These are phyloP conservation scores for Trematosphaeria pertusa DNA, from an alignment of 2,329 filamentous ascomycete species.

Conservation along the genomic window DNA sequence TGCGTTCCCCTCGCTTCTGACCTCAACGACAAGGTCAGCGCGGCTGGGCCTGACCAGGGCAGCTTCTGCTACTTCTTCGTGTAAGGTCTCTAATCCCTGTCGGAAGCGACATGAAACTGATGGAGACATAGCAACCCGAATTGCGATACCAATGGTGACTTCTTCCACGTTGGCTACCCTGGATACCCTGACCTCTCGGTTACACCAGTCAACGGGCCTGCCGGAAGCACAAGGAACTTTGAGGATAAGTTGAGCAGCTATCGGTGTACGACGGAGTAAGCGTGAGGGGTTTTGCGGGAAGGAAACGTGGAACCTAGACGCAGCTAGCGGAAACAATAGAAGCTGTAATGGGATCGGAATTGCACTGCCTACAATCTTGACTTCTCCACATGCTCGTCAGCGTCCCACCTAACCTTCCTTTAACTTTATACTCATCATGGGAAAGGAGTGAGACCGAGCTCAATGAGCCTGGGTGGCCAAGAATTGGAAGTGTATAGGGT, in stretches of 20 bases:
- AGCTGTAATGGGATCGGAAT: not conserved
- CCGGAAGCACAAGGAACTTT: conserved; percentile 19
- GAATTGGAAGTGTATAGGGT: no score
- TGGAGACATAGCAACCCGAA: conserved; percentile 9
- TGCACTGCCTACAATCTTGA: not conserved
- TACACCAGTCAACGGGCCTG: conserved; percentile 21
- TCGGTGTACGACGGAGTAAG: conserved; percentile 15
- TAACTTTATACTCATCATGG: no score
- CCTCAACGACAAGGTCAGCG: conserved; percentile 18
- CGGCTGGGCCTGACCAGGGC: conserved; percentile 16
- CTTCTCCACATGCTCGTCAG: no score
- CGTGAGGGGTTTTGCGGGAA: not conserved
- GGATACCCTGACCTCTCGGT: conserved; percentile 15
- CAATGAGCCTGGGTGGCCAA: no score
- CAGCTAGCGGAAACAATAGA: not conserved
- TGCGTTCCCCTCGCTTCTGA: conserved; percentile 17
- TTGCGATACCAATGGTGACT: conserved; percentile 17
- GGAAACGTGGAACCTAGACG: not conserved
- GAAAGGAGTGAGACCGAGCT: no score
- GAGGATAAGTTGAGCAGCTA: conserved; percentile 25
- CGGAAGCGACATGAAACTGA: not conserved
- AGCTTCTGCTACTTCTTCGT: conserved; percentile 28
- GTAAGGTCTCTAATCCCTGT: conserved; percentile 12
- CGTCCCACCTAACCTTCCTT: no score
- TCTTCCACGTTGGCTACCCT: conserved; percentile 23